A percentile compares a stretch with the other conserved stretches of the same genome.
These are phyloP conservation scores for Ophiostoma fasciatum DNA, from an alignment of 2,329 filamentous ascomycete genomes.

Conservation along the genomic window DNA sequence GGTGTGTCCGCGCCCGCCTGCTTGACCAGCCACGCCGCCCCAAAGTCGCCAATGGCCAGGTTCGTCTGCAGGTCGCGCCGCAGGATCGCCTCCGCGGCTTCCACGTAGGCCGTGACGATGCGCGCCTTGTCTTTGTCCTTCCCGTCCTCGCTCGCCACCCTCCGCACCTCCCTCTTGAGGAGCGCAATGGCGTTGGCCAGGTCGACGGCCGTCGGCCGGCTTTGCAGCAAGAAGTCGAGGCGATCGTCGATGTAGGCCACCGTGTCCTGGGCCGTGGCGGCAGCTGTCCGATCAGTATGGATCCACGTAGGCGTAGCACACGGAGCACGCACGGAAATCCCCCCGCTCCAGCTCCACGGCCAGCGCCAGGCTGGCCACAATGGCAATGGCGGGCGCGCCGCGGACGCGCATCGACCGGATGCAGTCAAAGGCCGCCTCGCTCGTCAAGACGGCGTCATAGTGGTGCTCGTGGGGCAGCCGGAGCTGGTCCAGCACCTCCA, in stretches of 20 bases:
- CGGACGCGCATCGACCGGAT: conserved; percentile 69
- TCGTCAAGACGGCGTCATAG: conserved; percentile 57
- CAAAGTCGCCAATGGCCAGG: conserved; percentile 65
- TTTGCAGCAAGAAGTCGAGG: conserved; percentile 75
- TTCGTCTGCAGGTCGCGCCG: conserved; percentile 80
- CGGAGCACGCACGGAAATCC: conserved; percentile 18
- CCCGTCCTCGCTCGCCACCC: conserved; percentile 24
- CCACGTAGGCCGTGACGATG: conserved; percentile 57
- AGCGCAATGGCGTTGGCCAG: conserved; percentile 78
- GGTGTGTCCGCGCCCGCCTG: conserved; percentile 36
- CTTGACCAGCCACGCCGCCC: conserved; percentile 65
- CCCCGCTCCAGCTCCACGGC: conserved; percentile 65
- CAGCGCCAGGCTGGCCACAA: conserved; percentile 82
- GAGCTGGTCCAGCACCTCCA: conserved; percentile 74
- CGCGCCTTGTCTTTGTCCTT: conserved; percentile 22
- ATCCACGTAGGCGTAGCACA: neutral
- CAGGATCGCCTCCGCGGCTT: conserved; percentile 73
- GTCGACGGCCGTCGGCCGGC: conserved; percentile 88
- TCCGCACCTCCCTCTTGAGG: conserved; percentile 50
- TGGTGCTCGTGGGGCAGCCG: conserved; percentile 65
- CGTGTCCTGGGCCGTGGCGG: conserved; percentile 36
- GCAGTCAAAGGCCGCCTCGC: conserved; percentile 65
- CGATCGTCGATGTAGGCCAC: conserved; percentile 60
- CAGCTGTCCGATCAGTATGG: conserved; percentile 15
- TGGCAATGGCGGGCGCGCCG: conserved; percentile 89